Base-by-base conservation (phyloP, 768 basidiomycete genomes). In the Kwoniella shandongensis region DNA sequence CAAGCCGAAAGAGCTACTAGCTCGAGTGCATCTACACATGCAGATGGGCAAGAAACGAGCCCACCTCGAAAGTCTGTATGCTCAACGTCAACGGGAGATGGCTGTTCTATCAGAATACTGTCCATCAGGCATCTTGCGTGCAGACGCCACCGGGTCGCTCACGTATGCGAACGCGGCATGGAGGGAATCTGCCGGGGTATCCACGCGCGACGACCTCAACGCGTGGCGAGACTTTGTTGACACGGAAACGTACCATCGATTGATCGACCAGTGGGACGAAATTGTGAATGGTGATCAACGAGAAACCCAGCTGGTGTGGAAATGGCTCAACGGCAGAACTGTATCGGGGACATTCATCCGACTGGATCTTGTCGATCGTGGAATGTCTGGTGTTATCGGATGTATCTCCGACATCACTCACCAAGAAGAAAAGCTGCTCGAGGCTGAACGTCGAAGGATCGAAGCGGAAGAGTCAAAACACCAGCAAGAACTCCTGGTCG, bases 11-110 rank as follows among this genome's bases (percentile, higher is more conserved):
- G 77, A 78, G 46, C 63, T 79, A 17, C 50, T 78, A 36, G 78
- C 78, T 22, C 67, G 78, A 20, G 73, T 69, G 4, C 71, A 77
- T 45, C 58, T 78, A 13, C 77, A 78, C 45, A 70, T 78, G 70
- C 75, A 78, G 36, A 61, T 78, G 15, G 78, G 78, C 32, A 78
- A 78, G 54, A 67, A 71, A 25, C 61, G 61, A 10, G 50, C 42
- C 12, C 44, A 54, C 12, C 32, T 69, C n/a, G 67, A 69, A 38
- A 29, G n/a, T 17, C 42, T 46, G 29, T 69, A 63, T 35, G 42
- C 44, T 4, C 55, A 61, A 29, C 55, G 67, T 1, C 46, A 60
- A 32, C 36, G 40, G 11, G 67, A 69, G 53, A 36, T 69, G 30
- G 51, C 59, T 22, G 53, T 61, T 12, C 35, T 69, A 11, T 51